These are phyloP conservation scores for Pestalotiopsis sp. DNA, from an alignment of 2,329 filamentous ascomycete genomes.

Conservation along the genomic window DNA sequence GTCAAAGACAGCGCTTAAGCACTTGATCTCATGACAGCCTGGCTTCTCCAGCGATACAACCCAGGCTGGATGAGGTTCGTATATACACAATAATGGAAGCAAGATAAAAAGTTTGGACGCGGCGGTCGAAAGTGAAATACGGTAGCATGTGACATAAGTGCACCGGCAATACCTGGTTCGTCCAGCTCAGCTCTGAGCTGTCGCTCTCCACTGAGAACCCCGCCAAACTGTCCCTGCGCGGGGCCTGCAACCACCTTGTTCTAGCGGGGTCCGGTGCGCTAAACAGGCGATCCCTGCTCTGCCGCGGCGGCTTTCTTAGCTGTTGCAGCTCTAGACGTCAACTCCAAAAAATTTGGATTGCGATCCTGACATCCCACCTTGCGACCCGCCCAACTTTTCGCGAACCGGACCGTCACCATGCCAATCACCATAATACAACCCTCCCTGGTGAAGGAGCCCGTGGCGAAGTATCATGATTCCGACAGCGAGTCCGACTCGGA, in stretches of 20 bases:
- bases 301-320: background rate
- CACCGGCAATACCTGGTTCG: background rate
- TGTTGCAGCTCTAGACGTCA: conserved; percentile 5
- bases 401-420: conserved; percentile 22
- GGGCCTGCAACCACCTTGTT: background rate
- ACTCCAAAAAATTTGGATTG: conserved; percentile 17
- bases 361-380: conserved; percentile 1
- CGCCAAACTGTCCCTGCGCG: background rate
- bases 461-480: background rate
- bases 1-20: background rate
- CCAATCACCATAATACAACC: conserved; percentile 38
- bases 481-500: conserved; percentile 41
- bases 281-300: background rate
- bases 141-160: conserved; percentile 2
- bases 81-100: too few relatives aligned
- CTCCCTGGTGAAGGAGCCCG: conserved; percentile 18
- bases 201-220: conserved; percentile 8
- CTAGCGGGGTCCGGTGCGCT: conserved; percentile 4
- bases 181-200: background rate
- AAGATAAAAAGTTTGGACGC: background rate
- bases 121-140: background rate
- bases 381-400: background rate
- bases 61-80: background rate
- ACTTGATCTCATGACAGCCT: background rate
- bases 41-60: background rate